Evolutionary conservation across 2,329 filamentous ascomycete genomes (phyloP).

Genomic region (Pseudocercospora vitis): DNA sequence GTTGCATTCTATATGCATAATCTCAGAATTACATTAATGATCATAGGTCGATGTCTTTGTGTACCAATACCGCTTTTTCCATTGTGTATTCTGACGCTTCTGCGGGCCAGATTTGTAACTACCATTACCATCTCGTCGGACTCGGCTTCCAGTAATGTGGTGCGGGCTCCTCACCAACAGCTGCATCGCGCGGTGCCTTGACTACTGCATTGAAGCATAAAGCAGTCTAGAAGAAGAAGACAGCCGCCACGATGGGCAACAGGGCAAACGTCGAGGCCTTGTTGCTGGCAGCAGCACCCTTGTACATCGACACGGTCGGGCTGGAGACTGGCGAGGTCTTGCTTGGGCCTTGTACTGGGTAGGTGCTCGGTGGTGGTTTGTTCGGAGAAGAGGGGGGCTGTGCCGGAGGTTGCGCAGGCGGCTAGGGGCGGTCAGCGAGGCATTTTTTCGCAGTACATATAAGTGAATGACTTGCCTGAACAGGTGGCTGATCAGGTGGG

Average conservation of each 20-base stretch:
- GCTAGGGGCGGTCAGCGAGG: background rate
- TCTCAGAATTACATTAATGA: background rate
- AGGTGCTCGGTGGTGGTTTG: slow-evolving; percentile 3
- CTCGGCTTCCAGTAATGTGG: background rate
- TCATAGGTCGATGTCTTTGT: background rate
- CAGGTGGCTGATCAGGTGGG: background rate
- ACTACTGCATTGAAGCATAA: background rate
- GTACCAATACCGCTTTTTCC: background rate
- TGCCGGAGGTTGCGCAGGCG: background rate
- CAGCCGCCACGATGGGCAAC: slow-evolving; percentile 11
- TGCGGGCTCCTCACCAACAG: background rate
- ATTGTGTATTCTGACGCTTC: background rate
- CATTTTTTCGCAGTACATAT: background rate
- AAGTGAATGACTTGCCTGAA: background rate
- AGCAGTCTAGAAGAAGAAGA: slow-evolving; percentile 12
- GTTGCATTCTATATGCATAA: background rate
- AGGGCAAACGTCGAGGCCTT: slow-evolving; percentile 11
- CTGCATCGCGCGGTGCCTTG: background rate
- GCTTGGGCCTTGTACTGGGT: slow-evolving; percentile 3
- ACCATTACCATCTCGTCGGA: background rate
- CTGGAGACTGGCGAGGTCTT: slow-evolving; percentile 8
- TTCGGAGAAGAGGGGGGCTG: background rate
- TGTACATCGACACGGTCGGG: slow-evolving; percentile 4
- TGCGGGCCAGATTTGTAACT: background rate
- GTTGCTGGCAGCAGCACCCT: slow-evolving; percentile 8